A percentile compares a stretch with the other conserved stretches of the same genome.
These are phyloP conservation scores for Camelina sativa DNA, from an alignment of 345 rosid species.

Conservation along the genomic window DNA sequence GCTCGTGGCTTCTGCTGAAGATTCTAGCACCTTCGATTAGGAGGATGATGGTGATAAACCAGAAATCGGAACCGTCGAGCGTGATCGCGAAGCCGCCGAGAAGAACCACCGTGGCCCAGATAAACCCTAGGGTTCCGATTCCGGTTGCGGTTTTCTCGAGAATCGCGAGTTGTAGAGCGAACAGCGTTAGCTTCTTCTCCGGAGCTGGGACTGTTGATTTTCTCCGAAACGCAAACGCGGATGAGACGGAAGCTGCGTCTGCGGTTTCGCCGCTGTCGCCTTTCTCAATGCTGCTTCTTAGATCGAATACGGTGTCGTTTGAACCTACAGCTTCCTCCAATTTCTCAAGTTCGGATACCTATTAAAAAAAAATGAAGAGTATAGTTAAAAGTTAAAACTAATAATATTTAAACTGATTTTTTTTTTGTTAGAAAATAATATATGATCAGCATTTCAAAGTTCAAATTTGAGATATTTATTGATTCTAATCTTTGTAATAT, in stretches of 20 bases:
- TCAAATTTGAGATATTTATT: background rate
- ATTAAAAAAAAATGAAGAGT: background rate
- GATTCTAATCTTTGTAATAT: background rate
- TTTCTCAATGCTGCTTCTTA: conserved; percentile 54
- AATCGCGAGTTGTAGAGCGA: conserved; percentile 82
- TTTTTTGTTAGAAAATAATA: background rate
- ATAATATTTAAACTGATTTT: background rate
- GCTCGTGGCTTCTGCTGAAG: conserved; percentile 90
- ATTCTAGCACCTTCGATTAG: conserved; percentile 85
- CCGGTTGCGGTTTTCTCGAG: conserved; percentile 88
- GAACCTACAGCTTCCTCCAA: conserved; percentile 59
- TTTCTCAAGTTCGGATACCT: conserved; percentile 56
- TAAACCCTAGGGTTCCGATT: conserved; percentile 87
- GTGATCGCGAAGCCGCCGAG: conserved; percentile 94
- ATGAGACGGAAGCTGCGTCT: conserved; percentile 45
- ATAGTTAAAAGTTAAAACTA: background rate
- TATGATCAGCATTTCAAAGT: background rate
- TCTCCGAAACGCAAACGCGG: conserved; percentile 39
- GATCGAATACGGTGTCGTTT: conserved; percentile 59
- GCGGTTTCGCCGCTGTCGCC: conserved; percentile 58
- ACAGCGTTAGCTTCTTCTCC: conserved; percentile 82
- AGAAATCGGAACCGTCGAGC: conserved; percentile 81
- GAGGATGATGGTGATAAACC: conserved; percentile 82
- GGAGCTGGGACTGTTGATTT: conserved; percentile 56
- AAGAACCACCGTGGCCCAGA: conserved; percentile 97